Conservation (phyloP, 2,329 filamentous ascomycete genomes). For the Ophiostoma montium region DNA sequence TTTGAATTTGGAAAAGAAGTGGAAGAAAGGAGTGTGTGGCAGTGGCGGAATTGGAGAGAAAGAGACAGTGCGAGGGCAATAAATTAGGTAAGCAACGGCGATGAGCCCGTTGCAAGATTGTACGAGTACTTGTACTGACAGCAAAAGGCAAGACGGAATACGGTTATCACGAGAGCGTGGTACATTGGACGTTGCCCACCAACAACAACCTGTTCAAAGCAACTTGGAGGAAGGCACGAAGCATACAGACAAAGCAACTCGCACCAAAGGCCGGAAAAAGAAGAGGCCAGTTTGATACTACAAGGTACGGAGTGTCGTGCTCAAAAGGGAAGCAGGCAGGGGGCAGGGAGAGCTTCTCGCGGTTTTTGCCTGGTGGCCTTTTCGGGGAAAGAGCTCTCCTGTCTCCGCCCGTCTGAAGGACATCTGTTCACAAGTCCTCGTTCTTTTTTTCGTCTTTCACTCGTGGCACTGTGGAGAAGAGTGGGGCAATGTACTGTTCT, state of each 20-base stretch:
- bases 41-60: not conserved
- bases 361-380: not conserved
- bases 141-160: not conserved
- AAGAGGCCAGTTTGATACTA: not conserved
- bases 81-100: not conserved
- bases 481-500: not conserved
- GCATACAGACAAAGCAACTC: not conserved
- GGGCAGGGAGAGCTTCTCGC: not conserved
- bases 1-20: not conserved
- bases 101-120: not conserved
- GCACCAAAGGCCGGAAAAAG: not conserved
- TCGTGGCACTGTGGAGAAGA: not conserved
- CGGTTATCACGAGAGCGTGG: too few relatives aligned
- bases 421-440: not conserved
- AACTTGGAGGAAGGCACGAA: not conserved
- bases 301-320: not conserved
- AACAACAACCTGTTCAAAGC: too few relatives aligned
- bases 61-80: not conserved
- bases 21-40: conserved; percentile 3
- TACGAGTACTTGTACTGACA: not conserved
- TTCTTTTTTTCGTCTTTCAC: not conserved
- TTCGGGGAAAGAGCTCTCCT: not conserved
- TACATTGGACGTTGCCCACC: too few relatives aligned
- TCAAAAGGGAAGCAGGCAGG: not conserved
- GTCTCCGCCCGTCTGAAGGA: not conserved